phyloP scores from a whole-genome alignment of 2,329 filamentous ascomycete genomes.

The Fusarium armeniacum region DNA sequence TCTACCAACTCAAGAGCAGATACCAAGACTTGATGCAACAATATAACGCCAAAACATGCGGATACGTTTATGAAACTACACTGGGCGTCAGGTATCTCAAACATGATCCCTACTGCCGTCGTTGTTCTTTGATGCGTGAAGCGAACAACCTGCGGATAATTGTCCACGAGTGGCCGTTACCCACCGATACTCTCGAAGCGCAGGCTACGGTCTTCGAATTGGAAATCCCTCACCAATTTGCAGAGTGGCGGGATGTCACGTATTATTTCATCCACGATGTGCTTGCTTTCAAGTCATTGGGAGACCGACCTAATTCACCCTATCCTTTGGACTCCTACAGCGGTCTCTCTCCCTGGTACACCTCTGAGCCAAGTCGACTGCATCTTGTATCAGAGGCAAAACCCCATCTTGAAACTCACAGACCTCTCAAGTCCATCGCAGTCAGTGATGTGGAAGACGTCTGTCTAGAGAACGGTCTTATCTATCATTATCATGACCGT shows the following conservation, averaged over 20 bases:
- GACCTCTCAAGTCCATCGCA: neutral
- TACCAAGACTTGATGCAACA: too few relatives aligned
- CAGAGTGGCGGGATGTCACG: constrained; percentile 64
- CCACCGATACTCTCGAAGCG: constrained; percentile 50
- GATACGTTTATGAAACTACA: too few relatives aligned
- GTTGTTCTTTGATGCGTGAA: too few relatives aligned
- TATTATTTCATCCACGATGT: constrained; percentile 58
- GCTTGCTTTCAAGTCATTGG: constrained; percentile 47
- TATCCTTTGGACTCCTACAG: constrained; percentile 29
- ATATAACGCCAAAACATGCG: too few relatives aligned
- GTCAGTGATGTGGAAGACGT: constrained; percentile 25
- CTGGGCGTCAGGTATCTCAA: too few relatives aligned
- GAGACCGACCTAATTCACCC: rapidly evolving
- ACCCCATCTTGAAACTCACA: neutral
- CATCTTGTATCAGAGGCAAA: constrained; percentile 43
- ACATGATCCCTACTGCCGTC: too few relatives aligned
- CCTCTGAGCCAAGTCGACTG: constrained; percentile 2
- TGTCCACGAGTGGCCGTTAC: constrained; percentile 70
- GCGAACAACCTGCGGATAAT: too few relatives aligned
- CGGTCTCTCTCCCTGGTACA: constrained; percentile 11
- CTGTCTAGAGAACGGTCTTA: constrained; percentile 46
- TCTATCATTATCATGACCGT: constrained; percentile 39
- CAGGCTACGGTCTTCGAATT: constrained; percentile 70
- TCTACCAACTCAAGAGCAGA: too few relatives aligned
- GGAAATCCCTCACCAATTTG: constrained; percentile 57